Base-by-base conservation (phyloP, 1,284 basidiomycete genomes). In the Limonomyces culmigenus region DNA sequence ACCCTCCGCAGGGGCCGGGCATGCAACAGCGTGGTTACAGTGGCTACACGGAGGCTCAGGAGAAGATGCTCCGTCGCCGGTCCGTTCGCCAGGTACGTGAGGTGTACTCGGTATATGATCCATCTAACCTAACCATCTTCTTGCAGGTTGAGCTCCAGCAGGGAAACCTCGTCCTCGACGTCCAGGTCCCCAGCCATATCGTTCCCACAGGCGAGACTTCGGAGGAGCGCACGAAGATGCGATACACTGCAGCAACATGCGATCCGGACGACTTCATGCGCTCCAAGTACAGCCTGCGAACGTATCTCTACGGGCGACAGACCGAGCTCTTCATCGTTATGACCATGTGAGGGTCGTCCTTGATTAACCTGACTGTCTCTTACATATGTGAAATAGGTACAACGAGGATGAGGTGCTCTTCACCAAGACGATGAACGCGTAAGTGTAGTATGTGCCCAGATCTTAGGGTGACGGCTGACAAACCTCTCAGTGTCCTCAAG, bases 271-370 rank as follows among this genome's bases (percentile, higher is more conserved):
- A 85, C 32, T 89, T 88, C 53, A 74, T 75, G 69, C 54, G 63
- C 19, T 67, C 67, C 37, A 75, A 77, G 42, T 92, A 88, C 55
- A 74, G 79, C 2, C 67, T 95, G 12, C 64, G 88, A 16, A 88
- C 76, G n/a, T 89, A 79, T 53, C 67, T 93, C 2, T 75, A 75
- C 48, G 74, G 76, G 16, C 76, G 91, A 31, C 70, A 76, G 43
- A 96, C 92, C 0, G 92, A 96, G 58, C 66, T 96, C 5, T 86
- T 96, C 52, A 91, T 97, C 47, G 86, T 88, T 35, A 86, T 89
- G 81, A 89, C 86, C 32, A 89, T 89, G 80, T 27, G n/a, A 27
- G 23, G 23, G 23, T 27, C 8, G 23, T 27, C 23, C n/a, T 8
- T 8, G 23, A n/a, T n/a, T 8, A 27, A 27, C 8, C 23, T 27